Evolutionary conservation across 106 monocot genomes (phyloP).

Genomic region (Alisma plantagoaquatica): DNA sequence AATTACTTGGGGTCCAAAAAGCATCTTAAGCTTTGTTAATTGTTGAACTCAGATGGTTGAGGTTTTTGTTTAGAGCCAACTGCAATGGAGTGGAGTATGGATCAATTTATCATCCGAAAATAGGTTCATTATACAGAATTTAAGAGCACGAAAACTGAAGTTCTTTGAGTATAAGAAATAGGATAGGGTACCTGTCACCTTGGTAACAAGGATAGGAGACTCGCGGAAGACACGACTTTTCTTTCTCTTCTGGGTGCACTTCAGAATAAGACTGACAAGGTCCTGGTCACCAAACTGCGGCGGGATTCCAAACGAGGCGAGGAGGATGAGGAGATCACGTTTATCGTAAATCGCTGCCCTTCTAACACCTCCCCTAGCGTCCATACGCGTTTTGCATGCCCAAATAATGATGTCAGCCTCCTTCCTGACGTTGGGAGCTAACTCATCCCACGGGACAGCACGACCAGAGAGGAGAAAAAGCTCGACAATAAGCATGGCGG

Average conservation of each 20-base stretch:
- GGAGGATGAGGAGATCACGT: conserved; percentile 30
- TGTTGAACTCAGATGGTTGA: no score
- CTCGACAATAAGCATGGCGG: conserved; percentile 13
- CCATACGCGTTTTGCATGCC: conserved; percentile 25
- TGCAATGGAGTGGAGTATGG: no score
- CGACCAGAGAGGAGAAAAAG: conserved; percentile 12
- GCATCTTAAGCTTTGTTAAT: no score
- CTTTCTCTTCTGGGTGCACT: conserved; percentile 29
- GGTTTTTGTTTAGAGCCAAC: no score
- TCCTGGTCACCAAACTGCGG: conserved; percentile 15
- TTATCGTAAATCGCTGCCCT: conserved; percentile 20
- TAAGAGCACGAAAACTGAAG: no score
- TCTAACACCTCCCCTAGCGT: conserved; percentile 20
- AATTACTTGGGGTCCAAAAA: no score
- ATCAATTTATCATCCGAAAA: no score
- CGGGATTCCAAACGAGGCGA: conserved; percentile 38
- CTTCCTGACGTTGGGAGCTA: conserved; percentile 8
- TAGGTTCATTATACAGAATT: no score
- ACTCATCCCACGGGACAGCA: background rate
- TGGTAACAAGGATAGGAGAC: conserved; percentile 13
- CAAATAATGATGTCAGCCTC: conserved; percentile 16
- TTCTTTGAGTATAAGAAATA: no score
- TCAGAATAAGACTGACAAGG: conserved; percentile 17
- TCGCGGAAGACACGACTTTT: conserved; percentile 16
- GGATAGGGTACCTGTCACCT: conserved; percentile 19